These are phyloP conservation scores for Grosmannia huntii DNA, from an alignment of 2,329 filamentous ascomycete species.

Conservation along the genomic window DNA sequence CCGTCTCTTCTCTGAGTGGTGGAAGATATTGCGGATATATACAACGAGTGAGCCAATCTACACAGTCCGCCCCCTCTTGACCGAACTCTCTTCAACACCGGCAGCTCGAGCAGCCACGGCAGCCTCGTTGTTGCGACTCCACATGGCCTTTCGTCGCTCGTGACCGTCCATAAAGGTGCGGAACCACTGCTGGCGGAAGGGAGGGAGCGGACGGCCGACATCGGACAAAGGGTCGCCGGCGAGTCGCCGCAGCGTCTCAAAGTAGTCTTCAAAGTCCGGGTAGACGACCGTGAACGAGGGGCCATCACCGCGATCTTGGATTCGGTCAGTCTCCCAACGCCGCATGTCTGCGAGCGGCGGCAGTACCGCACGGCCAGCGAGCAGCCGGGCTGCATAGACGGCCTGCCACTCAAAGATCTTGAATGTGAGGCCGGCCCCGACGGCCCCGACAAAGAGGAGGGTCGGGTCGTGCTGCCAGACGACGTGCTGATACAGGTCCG, in stretches of 20 bases:
- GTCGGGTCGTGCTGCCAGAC: conserved; percentile 41
- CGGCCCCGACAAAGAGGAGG: conserved; percentile 46
- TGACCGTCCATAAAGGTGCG: conserved; percentile 7
- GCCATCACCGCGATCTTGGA: conserved; percentile 41
- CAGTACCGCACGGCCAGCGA: conserved; percentile 39
- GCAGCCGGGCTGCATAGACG: conserved; percentile 44
- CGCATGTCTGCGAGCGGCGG: conserved; percentile 35
- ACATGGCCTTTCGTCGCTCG: conserved; percentile 9
- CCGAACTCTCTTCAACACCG: background rate
- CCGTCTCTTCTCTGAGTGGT: too few relatives aligned
- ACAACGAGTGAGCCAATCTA: too few relatives aligned
- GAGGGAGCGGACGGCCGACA: conserved; percentile 2
- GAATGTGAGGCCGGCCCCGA: conserved; percentile 47
- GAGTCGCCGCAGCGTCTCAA: conserved; percentile 39
- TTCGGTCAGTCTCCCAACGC: conserved; percentile 43
- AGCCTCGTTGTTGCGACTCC: conserved; percentile 3
- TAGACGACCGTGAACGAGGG: conserved; percentile 41
- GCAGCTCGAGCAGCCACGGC: background rate
- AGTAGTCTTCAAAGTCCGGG: conserved; percentile 53
- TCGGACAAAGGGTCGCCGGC: conserved; percentile 26
- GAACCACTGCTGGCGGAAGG: conserved; percentile 5
- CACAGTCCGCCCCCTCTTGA: background rate
- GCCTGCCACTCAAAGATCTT: conserved; percentile 59
- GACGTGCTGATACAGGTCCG: conserved; percentile 44
- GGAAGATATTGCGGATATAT: too few relatives aligned